Percentiles rank a stretch among this genome's conserved stretches.
Evolutionary conservation across 768 basidiomycete species (phyloP).

Genomic region (Zangia roseola): DNA sequence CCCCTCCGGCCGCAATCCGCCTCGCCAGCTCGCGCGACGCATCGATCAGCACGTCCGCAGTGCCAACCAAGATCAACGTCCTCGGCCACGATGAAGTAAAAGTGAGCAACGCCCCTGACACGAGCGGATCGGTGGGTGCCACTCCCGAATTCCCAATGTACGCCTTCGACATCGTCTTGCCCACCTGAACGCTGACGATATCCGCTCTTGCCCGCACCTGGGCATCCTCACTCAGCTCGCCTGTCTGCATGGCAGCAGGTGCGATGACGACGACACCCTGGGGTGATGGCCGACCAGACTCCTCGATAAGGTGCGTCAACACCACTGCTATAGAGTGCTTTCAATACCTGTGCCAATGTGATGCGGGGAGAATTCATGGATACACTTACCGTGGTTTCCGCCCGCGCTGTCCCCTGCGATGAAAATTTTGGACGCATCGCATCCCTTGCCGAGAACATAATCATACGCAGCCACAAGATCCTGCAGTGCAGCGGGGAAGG

Average conservation of each 20-base stretch:
- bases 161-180: not conserved
- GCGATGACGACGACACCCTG: slow-evolving; percentile 56
- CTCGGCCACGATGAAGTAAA: slow-evolving; percentile 12
- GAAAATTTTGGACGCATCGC: slow-evolving; percentile 8
- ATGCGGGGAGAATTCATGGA: no score
- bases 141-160: slow-evolving; percentile 11
- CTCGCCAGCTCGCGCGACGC: slow-evolving; percentile 2
- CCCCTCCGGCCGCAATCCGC: not conserved
- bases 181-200: not conserved
- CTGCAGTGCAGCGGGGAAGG: slow-evolving; percentile 13
- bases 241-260: slow-evolving; percentile 33
- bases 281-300: slow-evolving; percentile 51
- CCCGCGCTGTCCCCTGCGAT: slow-evolving; percentile 20
- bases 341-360: not conserved
- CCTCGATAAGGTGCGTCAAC: slow-evolving; percentile 36
- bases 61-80: slow-evolving; percentile 14
- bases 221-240: not conserved
- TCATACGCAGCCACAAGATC: slow-evolving; percentile 17
- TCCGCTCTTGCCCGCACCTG: slow-evolving; percentile 1
- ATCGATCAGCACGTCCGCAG: slow-evolving; percentile 7
- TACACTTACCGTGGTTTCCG: slow-evolving; percentile 11
- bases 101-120: slow-evolving; percentile 6
- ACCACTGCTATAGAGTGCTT: slow-evolving; percentile 2
- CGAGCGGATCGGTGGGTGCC: slow-evolving; percentile 1
- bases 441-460: slow-evolving; percentile 9